These are phyloP conservation scores for Colletotrichum costaricense DNA, from an alignment of 2,329 filamentous ascomycete species.

Conservation along the genomic window DNA sequence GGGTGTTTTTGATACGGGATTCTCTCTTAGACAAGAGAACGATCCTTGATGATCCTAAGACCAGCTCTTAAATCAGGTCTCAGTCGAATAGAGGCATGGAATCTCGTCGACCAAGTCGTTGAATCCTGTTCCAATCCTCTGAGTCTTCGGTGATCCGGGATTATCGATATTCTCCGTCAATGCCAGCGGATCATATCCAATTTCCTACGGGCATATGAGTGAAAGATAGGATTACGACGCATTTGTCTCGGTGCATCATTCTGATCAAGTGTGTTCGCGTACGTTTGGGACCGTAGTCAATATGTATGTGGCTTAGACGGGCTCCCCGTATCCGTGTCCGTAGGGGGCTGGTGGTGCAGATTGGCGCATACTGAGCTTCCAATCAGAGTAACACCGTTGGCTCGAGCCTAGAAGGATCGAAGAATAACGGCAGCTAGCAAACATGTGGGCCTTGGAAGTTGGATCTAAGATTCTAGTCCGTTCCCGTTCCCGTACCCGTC, in stretches of 20 bases:
- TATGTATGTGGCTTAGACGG: conserved; percentile 6
- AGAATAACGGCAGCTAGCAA: neutral
- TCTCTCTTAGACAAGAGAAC: too few relatives aligned
- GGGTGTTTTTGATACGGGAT: neutral
- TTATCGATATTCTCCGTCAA: too few relatives aligned
- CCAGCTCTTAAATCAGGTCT: too few relatives aligned
- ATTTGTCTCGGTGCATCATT: neutral
- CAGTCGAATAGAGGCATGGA: too few relatives aligned
- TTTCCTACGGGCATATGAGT: too few relatives aligned
- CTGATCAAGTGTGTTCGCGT: neutral
- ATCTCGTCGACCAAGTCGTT: too few relatives aligned
- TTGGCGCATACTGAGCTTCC: neutral
- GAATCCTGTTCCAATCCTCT: too few relatives aligned
- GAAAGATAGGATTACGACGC: too few relatives aligned
- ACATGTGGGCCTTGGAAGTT: neutral
- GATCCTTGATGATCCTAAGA: too few relatives aligned
- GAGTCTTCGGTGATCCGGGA: too few relatives aligned
- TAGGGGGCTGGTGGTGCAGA: neutral
- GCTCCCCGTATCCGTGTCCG: conserved; percentile 26
- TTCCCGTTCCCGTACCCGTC: conserved; percentile 10
- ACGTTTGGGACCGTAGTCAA: neutral
- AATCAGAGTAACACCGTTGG: neutral
- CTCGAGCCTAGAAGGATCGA: neutral
- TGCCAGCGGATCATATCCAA: too few relatives aligned
- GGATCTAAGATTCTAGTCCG: neutral